phyloP scores from a whole-genome alignment of 441 rosid species.

The Gossypium schwendimanii region DNA sequence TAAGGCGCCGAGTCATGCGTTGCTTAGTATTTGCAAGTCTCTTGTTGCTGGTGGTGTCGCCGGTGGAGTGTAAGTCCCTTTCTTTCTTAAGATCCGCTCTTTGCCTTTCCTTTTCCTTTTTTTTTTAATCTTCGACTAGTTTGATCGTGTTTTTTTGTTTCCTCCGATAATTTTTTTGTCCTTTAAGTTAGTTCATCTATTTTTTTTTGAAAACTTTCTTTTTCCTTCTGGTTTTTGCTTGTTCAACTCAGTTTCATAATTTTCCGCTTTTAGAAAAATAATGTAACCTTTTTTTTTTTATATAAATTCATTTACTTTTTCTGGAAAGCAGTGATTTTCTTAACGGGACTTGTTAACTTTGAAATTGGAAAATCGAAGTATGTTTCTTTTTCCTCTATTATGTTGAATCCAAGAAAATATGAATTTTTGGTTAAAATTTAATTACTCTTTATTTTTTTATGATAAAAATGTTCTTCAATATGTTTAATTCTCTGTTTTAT shows the following conservation, averaged over 20 bases:
- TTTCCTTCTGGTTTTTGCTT: neutral
- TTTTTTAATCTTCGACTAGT: neutral
- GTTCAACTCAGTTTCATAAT: neutral
- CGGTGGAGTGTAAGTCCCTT: constrained; percentile 79
- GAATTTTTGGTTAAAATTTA: neutral
- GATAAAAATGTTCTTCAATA: neutral
- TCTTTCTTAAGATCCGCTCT: neutral
- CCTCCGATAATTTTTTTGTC: neutral
- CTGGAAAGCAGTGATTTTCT: neutral
- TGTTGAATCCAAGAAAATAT: neutral
- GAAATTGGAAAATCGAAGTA: neutral
- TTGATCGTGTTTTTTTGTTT: neutral
- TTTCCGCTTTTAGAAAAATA: neutral
- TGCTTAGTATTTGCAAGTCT: constrained; percentile 82
- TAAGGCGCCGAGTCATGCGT: constrained; percentile 68
- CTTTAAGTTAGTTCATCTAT: neutral
- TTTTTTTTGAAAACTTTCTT: neutral
- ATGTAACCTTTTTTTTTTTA: neutral
- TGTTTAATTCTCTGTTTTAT: neutral
- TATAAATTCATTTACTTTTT: neutral
- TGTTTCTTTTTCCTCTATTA: neutral
- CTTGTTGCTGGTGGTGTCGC: constrained; percentile 93
- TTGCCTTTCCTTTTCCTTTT: neutral
- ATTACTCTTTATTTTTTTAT: neutral
- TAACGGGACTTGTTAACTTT: neutral